phyloP scores from a whole-genome alignment of 441 rosid species.

The Adansonia rubrostipa region DNA sequence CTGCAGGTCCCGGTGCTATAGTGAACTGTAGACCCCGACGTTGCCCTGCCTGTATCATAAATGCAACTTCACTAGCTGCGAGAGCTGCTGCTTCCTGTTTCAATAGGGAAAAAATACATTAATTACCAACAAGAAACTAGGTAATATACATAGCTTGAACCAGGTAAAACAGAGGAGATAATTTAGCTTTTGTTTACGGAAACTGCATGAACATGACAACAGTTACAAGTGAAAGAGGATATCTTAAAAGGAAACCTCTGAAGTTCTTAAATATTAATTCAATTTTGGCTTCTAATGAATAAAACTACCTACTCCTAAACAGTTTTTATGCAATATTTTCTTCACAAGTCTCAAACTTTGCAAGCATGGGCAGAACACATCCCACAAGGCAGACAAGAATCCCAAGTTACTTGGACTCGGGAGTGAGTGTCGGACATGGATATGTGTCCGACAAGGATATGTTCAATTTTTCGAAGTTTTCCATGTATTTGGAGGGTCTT shows the following conservation, averaged over 20 bases:
- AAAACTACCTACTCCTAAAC: background rate
- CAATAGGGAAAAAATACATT: background rate
- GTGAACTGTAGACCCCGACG: constrained; percentile 68
- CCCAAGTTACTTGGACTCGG: too few relatives aligned
- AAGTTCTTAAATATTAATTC: background rate
- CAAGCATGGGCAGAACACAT: background rate
- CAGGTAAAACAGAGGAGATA: background rate
- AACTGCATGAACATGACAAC: background rate
- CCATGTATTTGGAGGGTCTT: too few relatives aligned
- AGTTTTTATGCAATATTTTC: constrained; percentile 5
- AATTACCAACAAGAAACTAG: background rate
- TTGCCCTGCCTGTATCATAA: constrained; percentile 86
- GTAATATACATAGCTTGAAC: background rate
- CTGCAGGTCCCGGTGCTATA: constrained; percentile 62
- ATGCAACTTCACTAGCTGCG: constrained; percentile 49
- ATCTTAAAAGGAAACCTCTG: background rate
- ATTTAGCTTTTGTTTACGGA: constrained; percentile 9
- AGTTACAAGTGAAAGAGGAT: background rate
- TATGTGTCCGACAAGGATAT: too few relatives aligned
- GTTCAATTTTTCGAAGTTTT: too few relatives aligned
- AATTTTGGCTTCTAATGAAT: background rate
- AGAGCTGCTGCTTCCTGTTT: constrained; percentile 87
- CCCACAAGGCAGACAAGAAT: background rate
- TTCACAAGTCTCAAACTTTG: background rate
- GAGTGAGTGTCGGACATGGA: too few relatives aligned